A percentile compares a stretch with the other conserved stretches of the same genome.
Conservation (phyloP, 2,329 filamentous ascomycete genomes). For the Huntiella moniliformis region DNA sequence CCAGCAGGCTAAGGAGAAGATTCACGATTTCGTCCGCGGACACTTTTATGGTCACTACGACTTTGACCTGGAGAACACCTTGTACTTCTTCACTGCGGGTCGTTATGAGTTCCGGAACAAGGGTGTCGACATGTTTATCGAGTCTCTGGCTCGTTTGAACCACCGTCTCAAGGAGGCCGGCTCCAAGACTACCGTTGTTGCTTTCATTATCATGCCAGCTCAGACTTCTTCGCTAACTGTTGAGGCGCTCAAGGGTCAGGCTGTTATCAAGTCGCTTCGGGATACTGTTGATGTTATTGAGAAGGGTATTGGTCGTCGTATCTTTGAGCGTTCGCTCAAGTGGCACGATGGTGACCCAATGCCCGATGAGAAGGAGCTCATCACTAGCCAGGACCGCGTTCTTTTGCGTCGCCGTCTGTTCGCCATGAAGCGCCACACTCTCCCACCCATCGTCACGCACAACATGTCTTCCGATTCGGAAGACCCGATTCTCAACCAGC, state of each 20-base stretch:
- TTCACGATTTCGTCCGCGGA: constrained; percentile 91
- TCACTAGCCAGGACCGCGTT: constrained; percentile 80
- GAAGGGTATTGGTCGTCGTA: constrained; percentile 73
- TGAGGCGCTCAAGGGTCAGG: constrained; percentile 88
- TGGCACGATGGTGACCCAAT: constrained; percentile 91
- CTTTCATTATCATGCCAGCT: constrained; percentile 97
- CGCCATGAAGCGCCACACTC: constrained; percentile 80
- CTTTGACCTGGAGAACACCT: constrained; percentile 87
- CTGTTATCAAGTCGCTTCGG: constrained; percentile 86
- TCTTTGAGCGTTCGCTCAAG: constrained; percentile 83
- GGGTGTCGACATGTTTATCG: constrained; percentile 98
- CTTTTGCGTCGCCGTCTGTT: constrained; percentile 80
- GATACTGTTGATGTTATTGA: constrained; percentile 90
- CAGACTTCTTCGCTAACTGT: constrained; percentile 90
- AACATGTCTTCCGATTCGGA: constrained; percentile 94
- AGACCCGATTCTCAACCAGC: constrained; percentile 88
- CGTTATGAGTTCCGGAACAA: constrained; percentile 98
- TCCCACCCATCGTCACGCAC: constrained; percentile 93
- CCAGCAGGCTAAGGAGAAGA: constrained; percentile 91
- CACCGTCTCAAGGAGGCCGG: constrained; percentile 71
- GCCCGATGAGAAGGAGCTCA: constrained; percentile 91
- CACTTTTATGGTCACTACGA: constrained; percentile 98
- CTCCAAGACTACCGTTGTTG: constrained; percentile 85
- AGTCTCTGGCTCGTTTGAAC: constrained; percentile 84
- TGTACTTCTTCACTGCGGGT: constrained; percentile 94